Base-by-base conservation (phyloP, 2,329 filamentous ascomycete genomes). In the Bisporella sp. region DNA sequence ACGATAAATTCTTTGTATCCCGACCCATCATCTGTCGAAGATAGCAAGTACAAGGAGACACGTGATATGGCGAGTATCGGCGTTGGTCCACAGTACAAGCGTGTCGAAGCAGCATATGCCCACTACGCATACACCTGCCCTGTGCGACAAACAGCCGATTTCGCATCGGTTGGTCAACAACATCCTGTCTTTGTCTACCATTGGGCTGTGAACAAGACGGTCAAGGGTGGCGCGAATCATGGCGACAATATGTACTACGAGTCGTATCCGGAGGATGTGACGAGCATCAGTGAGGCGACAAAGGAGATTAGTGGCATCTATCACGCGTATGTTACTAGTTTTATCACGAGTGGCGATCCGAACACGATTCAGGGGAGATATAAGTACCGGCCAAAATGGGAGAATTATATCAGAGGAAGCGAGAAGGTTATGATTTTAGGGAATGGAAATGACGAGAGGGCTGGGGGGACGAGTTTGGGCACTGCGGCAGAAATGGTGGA, bases 61-160 rank as follows among this genome's bases (percentile, higher is more conserved):
- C 66, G 2, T 51, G 21, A 21, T 21, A 21, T 21, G 21, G 33
- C 45, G 29, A 44, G 43, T 2, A 30, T 61, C 7, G 65, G 67
- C 32, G 68, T 72, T 30, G 78, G 78, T 2, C 57, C 68, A 6
- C 76, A 82, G 62, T 84, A 76, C 68, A 72, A 74, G 48, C 73
- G 80, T 3, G 68, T 82, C 5, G 76, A 80, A 57, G 76, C 76
- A 1, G 77, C 77, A 0, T 84, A 84, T 61, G 75, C 73, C 1
- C 76, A 84, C 59, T 84, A 82, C 59, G 80, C 79, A 0, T 84
- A 84, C 59, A 76, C 82, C 46, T 79, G 76, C 41, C 81, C 81
- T 1, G 77, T 84, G 0, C 69, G 82, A 5, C 78, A 82, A 62
- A 80, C 78, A 1, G 80, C 77, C 0, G 68, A 75, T 50, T 67